Base-by-base conservation (phyloP, 495 filamentous ascomycete genomes). In the Talaromyces ruber region DNA sequence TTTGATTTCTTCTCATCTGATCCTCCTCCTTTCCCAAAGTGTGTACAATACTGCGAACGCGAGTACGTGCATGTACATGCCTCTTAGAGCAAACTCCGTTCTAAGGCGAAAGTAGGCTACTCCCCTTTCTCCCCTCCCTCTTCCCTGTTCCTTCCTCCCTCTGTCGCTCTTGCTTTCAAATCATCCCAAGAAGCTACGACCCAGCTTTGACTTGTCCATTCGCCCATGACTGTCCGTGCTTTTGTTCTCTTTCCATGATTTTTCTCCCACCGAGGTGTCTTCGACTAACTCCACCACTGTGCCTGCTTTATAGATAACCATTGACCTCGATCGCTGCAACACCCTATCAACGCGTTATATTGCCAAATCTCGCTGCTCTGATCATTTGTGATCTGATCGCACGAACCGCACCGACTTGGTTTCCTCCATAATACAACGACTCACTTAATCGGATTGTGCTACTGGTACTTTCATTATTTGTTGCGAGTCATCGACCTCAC, bases 111-210 rank as follows among this genome's bases (percentile, higher is more conserved):
- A 18, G 43, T 21, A 47, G 6, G 43, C 43, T 21, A 47, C 18
- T 47, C 58, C 54, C 32, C 28, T 34, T 62, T 56, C 59, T 34
- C 34, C 52, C 39, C 57, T 39, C 47, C 58, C 37, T 28, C 45
- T 57, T 39, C 55, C 65, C 60, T 64, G 50, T 60, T 65, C 63
- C 57, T 59, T 24, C 52, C 18, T 61, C 59, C 63, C 62, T 65
- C 65, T 62, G 61, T 66, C 65, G 24, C 55, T 61, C 64, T 39
- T 21, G 60, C 62, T 57, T 39, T 64, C 57, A 61, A 55, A 52
- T 63, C 60, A 62, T 61, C 63, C 64, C 53, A 54, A n/a, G 51
- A 54, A 54, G 51, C 22, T 22, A 29, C 51, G 24, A 28, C 51
- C n/a, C 51, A 25, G 51, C 22, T 14, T 28, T 16, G 51, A 47